phyloP scores from a whole-genome alignment of 2,329 filamentous ascomycete genomes.

The Aspergillus costaricaensis region DNA sequence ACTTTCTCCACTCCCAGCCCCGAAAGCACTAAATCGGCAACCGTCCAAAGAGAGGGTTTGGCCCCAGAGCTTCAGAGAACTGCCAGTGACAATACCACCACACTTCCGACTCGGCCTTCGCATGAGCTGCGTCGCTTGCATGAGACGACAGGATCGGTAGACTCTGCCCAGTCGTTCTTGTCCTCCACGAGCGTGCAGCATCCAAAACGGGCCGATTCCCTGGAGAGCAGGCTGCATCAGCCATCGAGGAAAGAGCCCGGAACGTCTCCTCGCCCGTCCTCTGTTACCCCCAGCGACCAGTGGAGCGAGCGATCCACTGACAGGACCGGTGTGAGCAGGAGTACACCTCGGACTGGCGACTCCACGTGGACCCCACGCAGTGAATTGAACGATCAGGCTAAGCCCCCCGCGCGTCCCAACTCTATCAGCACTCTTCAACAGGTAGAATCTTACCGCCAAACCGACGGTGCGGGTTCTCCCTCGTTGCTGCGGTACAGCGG shows the following conservation, averaged over 20 bases:
- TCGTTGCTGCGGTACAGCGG: conserved; percentile 72
- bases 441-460: conserved; percentile 37
- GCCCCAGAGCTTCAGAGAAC: conserved; percentile 33
- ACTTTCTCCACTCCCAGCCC: conserved; percentile 41
- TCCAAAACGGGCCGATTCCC: conserved; percentile 63
- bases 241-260: conserved; percentile 67
- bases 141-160: conserved; percentile 53
- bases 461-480: conserved; percentile 59
- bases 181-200: conserved; percentile 37
- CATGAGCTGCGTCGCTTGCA: conserved; percentile 58
- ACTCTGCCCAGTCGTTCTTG: conserved; percentile 39
- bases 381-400: conserved; percentile 39
- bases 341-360: conserved; percentile 46
- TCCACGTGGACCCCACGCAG: conserved; percentile 53
- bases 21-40: conserved; percentile 29
- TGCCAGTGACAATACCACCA: conserved; percentile 27
- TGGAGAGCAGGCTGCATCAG: conserved; percentile 54
- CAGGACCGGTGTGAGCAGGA: conserved; percentile 40
- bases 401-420: conserved; percentile 47
- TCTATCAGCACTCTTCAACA: conserved; percentile 47
- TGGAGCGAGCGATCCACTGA: conserved; percentile 31
- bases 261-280: conserved; percentile 35
- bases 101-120: conserved; percentile 54
- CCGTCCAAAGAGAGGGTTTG: conserved; percentile 36
- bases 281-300: conserved; percentile 36